phyloP scores from a whole-genome alignment of 2,329 filamentous ascomycete species.

The Penicillium glabrum region DNA sequence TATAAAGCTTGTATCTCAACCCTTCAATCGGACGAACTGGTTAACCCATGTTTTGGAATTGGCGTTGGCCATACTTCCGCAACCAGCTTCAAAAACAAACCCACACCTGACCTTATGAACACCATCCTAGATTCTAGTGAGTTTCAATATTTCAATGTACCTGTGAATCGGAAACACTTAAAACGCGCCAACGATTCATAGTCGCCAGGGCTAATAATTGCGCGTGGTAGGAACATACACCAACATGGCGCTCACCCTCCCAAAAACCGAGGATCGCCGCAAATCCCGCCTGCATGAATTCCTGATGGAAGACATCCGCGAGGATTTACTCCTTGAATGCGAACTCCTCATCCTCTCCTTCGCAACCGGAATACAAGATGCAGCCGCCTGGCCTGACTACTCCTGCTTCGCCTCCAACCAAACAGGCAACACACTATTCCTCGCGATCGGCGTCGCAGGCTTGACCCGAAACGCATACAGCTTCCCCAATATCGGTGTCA shows the following conservation, averaged over 20 bases:
- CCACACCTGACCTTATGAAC: not conserved
- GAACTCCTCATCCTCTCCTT: conserved; percentile 43
- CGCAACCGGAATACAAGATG: conserved; percentile 51
- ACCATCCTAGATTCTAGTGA: not conserved
- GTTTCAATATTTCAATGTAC: not conserved
- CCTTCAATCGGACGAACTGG: not conserved
- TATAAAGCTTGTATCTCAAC: not conserved
- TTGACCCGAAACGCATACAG: conserved; percentile 52
- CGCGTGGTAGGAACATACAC: not conserved
- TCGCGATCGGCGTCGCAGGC: conserved; percentile 54
- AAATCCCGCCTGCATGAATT: conserved; percentile 4
- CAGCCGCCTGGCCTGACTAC: conserved; percentile 61
- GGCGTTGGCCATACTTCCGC: not conserved
- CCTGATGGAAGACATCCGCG: conserved; percentile 18
- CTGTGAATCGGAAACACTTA: not conserved
- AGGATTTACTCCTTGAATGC: conserved; percentile 28
- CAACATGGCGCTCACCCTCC: conserved; percentile 2
- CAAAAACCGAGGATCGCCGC: not conserved
- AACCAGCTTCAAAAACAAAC: not conserved
- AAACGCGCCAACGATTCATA: not conserved
- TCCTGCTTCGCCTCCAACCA: conserved; percentile 65
- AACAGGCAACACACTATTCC: conserved; percentile 64
- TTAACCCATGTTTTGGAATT: not conserved
- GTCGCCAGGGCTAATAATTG: not conserved
- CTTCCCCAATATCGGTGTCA: conserved; percentile 55